Base-by-base conservation (phyloP, 2,329 filamentous ascomycete species). In the Dryadomyces quercus-mongolicae region DNA sequence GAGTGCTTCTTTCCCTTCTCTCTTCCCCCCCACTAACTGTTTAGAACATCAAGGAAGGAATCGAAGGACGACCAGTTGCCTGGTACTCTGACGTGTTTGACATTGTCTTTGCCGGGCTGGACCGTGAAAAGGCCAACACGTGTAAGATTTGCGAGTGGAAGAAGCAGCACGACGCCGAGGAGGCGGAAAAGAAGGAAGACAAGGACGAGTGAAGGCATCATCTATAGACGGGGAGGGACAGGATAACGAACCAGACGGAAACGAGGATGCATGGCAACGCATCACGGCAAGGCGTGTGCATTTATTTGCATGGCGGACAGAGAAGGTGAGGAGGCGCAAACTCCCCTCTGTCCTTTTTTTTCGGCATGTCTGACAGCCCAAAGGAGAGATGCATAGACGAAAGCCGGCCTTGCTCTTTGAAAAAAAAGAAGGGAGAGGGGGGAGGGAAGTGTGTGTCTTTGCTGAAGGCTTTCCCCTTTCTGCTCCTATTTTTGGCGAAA, bases 21-120 rank as follows among this genome's bases (percentile, higher is more conserved):
- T 13, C 12, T 2, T 16, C 7, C 18, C 25, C 25, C 5, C 36
- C 22, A 18, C 46, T 9, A 69, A 88, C 77, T 15, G 9, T 21
- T 2, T 20, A 98, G 93, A 97, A 97, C 66, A 98, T 98, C 75
- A 98, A 97, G 73, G 81, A 95, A 65, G 91, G 90, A 61, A 88
- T 98, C 58, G 85, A 95, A 70, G 93, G 94, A 64, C 87, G 85
- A 61, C 86, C 93, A 0, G 92, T 92, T 18, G 84, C 80, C 64
- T 98, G 93, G 93, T 98, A 97, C 74, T 79, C 79, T 7, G 90
- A 98, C 61, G 88, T 98, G 51, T 97, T 96, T 67, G 80, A 92
- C 59, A 77, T 95, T 57, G 83, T 97, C 61, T 98, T 98, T 74
- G 83, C 88, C 42, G 75, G 86, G 59, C 70, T 97, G 18, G 87